These are phyloP conservation scores for Canariomyces notabilis DNA, from an alignment of 2,329 filamentous ascomycete genomes.

Conservation along the genomic window DNA sequence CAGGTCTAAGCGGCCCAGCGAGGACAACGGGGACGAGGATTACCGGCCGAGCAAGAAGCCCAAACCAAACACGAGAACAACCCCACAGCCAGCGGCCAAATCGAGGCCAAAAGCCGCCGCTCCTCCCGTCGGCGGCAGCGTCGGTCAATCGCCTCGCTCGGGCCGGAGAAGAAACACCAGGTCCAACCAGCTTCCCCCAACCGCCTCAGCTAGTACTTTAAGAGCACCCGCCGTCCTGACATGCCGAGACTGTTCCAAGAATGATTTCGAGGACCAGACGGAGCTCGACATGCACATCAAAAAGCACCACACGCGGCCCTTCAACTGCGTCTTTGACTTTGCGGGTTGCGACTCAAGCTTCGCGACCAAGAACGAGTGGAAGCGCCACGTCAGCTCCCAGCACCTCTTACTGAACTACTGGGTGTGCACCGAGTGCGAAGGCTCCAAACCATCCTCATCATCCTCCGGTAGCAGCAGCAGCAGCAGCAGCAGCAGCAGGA, in stretches of 20 bases:
- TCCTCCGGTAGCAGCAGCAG: too few relatives aligned
- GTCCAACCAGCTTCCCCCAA: neutral
- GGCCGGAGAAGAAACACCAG: neutral
- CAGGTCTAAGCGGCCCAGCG: conserved; percentile 13
- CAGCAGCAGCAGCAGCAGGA: too few relatives aligned
- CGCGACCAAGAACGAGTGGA: conserved; percentile 89
- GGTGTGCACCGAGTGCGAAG: conserved; percentile 70
- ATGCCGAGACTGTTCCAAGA: conserved; percentile 35
- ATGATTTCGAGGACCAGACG: conserved; percentile 41
- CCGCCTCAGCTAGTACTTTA: neutral
- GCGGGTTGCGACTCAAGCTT: conserved; percentile 74
- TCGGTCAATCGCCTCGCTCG: neutral
- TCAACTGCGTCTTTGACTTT: conserved; percentile 71
- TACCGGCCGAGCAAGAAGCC: conserved; percentile 18
- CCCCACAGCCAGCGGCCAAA: neutral
- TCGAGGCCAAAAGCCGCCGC: neutral
- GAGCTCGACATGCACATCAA: conserved; percentile 47
- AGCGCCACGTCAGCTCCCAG: conserved; percentile 76
- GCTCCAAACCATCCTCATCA: conserved; percentile 20
- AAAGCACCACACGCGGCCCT: conserved; percentile 54
- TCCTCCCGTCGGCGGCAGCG: neutral
- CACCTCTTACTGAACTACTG: conserved; percentile 72
- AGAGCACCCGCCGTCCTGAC: conserved; percentile 20
- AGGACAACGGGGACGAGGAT: conserved; percentile 15
- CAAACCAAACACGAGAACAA: conserved; percentile 1